Base-by-base conservation (phyloP, 805 yeast species). In the Wickerhamiella allomyrinae region DNA sequence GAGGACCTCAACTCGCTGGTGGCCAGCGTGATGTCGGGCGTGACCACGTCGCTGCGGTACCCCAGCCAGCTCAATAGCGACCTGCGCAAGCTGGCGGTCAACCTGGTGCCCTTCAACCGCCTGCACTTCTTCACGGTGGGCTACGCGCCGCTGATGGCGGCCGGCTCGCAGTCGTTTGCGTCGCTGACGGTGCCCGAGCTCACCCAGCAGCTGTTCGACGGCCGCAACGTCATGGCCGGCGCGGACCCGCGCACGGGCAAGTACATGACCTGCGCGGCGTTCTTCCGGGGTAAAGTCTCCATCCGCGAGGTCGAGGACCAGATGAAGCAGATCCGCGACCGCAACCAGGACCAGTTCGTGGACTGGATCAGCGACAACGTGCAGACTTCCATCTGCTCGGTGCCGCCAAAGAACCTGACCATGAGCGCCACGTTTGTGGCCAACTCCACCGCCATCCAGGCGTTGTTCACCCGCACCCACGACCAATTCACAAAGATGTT, bases 351-450 rank as follows among this genome's bases (percentile, higher is more conserved):
- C 46, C 77, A 80, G 62, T 86, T 86, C 57, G 95, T 86, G 41
- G 94, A 85, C 63, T 86, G 95, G 95, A 86, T 86, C 65, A 95
- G 95, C 55, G 83, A 83, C 64, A 86, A 86, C 58, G 93, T 86
- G 51, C 95, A 86, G 69, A 80, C 94, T 29, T 86, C 95, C 39
- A 84, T 86, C 44, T 86, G 95, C 66, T 76, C 87, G 19, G 91
- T 84, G 46, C 82, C 95, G 29, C 94, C 95, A 54, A 74, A 72
- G 62, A 89, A 72, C 56, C 69, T 79, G 54, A 87, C 81, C 57
- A 83, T 82, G 83, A 68, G 94, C 45, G 95, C 95, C 36, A 86
- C 95, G 10, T 85, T 85, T 58, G 78, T 86, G 55, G 95, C 94
- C 57, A 86, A 86, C 69, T 79, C 95, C 22, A 86, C 95, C 4